Conservation (phyloP, 805 yeast genomes). For the Metschnikowia shivogae region DNA sequence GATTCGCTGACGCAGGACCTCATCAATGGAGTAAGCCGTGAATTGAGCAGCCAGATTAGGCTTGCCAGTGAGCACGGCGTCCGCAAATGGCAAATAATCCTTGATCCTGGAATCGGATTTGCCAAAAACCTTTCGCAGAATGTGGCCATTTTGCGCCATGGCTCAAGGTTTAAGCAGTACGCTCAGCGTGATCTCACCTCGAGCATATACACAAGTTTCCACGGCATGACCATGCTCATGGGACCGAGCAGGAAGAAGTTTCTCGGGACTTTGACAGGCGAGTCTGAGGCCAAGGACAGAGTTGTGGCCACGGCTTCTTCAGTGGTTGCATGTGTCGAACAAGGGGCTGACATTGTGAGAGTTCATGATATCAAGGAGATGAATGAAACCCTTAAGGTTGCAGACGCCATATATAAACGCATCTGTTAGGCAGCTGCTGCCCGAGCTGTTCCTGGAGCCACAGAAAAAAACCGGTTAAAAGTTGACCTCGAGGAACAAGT, state of each 20-base stretch:
- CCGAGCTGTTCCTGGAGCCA: too few species aligned
- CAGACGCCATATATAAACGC: conserved; percentile 63
- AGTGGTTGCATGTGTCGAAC: conserved; percentile 67
- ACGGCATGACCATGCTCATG: conserved; percentile 61
- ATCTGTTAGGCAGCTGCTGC: neutral
- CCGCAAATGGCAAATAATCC: conserved; percentile 81
- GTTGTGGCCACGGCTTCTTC: conserved; percentile 74
- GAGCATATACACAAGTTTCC: conserved; percentile 38
- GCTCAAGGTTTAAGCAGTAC: conserved; percentile 47
- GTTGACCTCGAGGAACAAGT: too few species aligned
- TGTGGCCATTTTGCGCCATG: conserved; percentile 54
- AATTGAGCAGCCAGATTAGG: conserved; percentile 52
- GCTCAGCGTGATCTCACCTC: conserved; percentile 21
- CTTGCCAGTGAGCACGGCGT: conserved; percentile 63
- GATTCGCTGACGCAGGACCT: conserved; percentile 31
- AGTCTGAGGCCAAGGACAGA: conserved; percentile 54
- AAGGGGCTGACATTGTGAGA: conserved; percentile 74
- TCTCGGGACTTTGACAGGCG: conserved; percentile 69
- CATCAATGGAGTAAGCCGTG: conserved; percentile 58
- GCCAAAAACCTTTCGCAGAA: conserved; percentile 82
- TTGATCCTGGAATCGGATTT: conserved; percentile 96
- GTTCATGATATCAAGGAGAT: conserved; percentile 77
- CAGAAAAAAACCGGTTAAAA: too few species aligned
- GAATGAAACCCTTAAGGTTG: conserved; percentile 45
- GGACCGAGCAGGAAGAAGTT: conserved; percentile 91